Evolutionary conservation across 1,284 basidiomycete species (phyloP).

Genomic region (Chalciporus piperatoides): DNA sequence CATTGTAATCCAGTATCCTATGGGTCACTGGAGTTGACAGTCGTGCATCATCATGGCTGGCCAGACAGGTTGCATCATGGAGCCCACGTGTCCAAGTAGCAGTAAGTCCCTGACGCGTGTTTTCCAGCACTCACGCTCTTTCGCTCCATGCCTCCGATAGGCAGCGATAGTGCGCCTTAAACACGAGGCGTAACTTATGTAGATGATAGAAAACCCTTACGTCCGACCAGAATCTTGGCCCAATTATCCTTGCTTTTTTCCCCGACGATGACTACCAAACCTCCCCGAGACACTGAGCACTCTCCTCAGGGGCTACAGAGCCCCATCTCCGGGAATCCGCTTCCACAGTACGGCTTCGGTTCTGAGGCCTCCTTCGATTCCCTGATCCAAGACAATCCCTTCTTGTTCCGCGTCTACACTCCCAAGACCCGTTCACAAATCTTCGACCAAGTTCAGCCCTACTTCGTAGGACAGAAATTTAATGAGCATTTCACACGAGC

Average conservation of each 20-base stretch:
- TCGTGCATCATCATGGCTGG: neutral
- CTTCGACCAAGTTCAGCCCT: slow-evolving; percentile 51
- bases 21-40: neutral
- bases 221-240: slow-evolving; percentile 3
- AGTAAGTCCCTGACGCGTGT: slow-evolving; percentile 12
- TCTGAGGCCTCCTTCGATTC: slow-evolving; percentile 56
- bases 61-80: slow-evolving; percentile 6
- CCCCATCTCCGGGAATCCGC: slow-evolving; percentile 25
- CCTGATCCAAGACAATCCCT: slow-evolving; percentile 60
- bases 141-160: slow-evolving; percentile 21
- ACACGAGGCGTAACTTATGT: slow-evolving; percentile 25
- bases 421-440: slow-evolving; percentile 56
- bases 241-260: slow-evolving; percentile 8
- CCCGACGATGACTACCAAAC: slow-evolving; percentile 25
- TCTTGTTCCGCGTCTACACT: slow-evolving; percentile 74
- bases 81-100: slow-evolving; percentile 23
- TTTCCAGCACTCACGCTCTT: slow-evolving; percentile 5
- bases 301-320: slow-evolving; percentile 21
- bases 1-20: neutral
- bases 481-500: slow-evolving; percentile 45
- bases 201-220: slow-evolving; percentile 30
- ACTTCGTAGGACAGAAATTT: slow-evolving; percentile 63
- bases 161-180: slow-evolving; percentile 30
- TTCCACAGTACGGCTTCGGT: slow-evolving; percentile 72
- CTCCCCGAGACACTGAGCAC: slow-evolving; percentile 15